These are phyloP conservation scores for Recurvomyces mirabilis DNA, from an alignment of 495 filamentous ascomycete genomes.

Conservation along the genomic window DNA sequence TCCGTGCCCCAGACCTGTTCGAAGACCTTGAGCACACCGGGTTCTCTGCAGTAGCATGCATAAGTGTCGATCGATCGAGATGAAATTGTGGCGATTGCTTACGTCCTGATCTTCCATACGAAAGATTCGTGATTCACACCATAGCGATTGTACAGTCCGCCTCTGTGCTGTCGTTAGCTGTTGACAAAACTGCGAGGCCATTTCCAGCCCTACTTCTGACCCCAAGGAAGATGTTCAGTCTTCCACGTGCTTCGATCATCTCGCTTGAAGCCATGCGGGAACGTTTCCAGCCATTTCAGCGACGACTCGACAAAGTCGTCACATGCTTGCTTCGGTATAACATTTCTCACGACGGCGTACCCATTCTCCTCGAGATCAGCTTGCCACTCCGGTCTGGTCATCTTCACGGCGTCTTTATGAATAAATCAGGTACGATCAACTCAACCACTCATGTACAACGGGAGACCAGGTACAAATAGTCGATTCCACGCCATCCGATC, in stretches of 20 bases:
- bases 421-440: too few relatives aligned
- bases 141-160: conserved; percentile 24
- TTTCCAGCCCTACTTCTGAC: conserved; percentile 23
- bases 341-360: conserved; percentile 30
- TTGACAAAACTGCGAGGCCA: neutral
- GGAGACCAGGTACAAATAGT: too few relatives aligned
- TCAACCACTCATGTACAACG: too few relatives aligned
- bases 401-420: neutral
- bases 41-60: conserved; percentile 25
- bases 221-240: conserved; percentile 31
- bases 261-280: conserved; percentile 33
- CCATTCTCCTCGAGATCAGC: conserved; percentile 33
- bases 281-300: conserved; percentile 34
- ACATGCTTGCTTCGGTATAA: conserved; percentile 22
- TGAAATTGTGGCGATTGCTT: too few relatives aligned
- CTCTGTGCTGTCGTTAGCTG: too few relatives aligned
- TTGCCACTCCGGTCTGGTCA: conserved; percentile 26
- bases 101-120: conserved; percentile 37
- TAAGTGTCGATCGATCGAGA: neutral
- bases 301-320: conserved; percentile 26
- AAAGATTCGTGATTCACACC: conserved; percentile 36
- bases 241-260: conserved; percentile 30
- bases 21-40: conserved; percentile 32
- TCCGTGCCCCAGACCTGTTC: conserved; percentile 35
- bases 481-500: too few relatives aligned